Evolutionary conservation across 2,329 filamentous ascomycete genomes (phyloP), one percentile per base, ranked within the genome.

Genomic region (Botrytis fragariae): DNA sequence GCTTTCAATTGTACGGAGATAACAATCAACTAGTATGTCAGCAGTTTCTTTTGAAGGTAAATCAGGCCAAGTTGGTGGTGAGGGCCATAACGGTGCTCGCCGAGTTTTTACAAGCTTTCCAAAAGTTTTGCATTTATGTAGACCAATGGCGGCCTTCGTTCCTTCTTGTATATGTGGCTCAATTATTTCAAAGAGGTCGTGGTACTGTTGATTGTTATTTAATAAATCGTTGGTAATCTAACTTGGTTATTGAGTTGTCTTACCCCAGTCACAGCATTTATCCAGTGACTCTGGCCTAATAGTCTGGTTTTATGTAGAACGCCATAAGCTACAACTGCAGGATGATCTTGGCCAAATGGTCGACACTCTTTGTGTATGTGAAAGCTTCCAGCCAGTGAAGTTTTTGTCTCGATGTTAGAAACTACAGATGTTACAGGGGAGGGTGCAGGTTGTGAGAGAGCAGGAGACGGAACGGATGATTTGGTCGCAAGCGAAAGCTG

Each of bases 251-350:
- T 18, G 22, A 51, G 35, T 51, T 37, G 8, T 25, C 44, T 78
- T 77, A 88, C 86, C 62, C 87, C 75, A 0, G 81, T 76, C 18
- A 86, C 79, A 2, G 82, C 83, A 74, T 86, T 87, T n/a, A 88
- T 83, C 85, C 87, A 89, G 76, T 89, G 87, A 44, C 86, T 88
- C 77, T 85, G 85, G 0, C 88, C 88, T 76, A 89, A 87, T 1
- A 89, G 78, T 0, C 88, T 83, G 0, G 85, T 86, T 77, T 90
- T 91, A 74, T 88, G 86, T 32, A 84, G 82, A 14, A 87, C 80
- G n/a, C 83, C 83, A 12, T 84, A 84, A 2, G 80, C 81, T 0
- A 85, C 81, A 0, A 78, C 77, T 4, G 81, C 78, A 20, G 75
- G 62, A 37, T 83, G 78, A 14, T 82, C 81, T 42, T 86, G 83